Conservation (phyloP, 139 green algal genomes). For the Chlamydomonas asymmetrica region DNA sequence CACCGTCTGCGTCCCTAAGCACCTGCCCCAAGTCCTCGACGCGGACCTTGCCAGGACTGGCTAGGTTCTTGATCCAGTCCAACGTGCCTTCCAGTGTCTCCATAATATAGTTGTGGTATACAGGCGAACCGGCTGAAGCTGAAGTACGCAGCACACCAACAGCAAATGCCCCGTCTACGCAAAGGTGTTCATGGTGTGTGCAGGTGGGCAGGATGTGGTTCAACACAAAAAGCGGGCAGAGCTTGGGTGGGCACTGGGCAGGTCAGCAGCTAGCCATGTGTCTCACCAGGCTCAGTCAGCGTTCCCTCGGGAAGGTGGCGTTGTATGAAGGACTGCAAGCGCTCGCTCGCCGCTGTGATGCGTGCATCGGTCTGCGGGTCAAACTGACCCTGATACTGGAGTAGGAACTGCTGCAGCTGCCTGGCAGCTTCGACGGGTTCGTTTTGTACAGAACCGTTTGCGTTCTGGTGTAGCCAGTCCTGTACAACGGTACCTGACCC, state of each 20-base stretch:
- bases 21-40: conserved; percentile 12
- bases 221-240: too few relatives aligned
- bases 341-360: conserved; percentile 2
- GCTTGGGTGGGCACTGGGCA: too few relatives aligned
- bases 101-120: conserved; percentile 31
- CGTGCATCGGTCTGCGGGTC: conserved; percentile 18
- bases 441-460: background rate
- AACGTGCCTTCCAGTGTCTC: conserved; percentile 13
- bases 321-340: conserved; percentile 3
- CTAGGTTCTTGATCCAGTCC: conserved; percentile 26
- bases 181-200: too few relatives aligned
- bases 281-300: background rate
- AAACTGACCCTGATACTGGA: conserved; percentile 14
- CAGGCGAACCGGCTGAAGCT: background rate
- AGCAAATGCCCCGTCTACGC: background rate
- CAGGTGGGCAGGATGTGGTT: too few relatives aligned
- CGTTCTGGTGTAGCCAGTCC: too few relatives aligned
- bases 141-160: background rate
- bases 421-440: conserved; percentile 11
- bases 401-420: conserved; percentile 21
- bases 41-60: background rate
- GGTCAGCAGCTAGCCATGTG: background rate
- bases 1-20: background rate
- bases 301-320: background rate
- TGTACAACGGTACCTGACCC: too few relatives aligned